Percentiles rank a stretch among this genome's conserved stretches.
Evolutionary conservation across 345 rosid genomes (phyloP).

Genomic region (Arabidopsis suecica): DNA sequence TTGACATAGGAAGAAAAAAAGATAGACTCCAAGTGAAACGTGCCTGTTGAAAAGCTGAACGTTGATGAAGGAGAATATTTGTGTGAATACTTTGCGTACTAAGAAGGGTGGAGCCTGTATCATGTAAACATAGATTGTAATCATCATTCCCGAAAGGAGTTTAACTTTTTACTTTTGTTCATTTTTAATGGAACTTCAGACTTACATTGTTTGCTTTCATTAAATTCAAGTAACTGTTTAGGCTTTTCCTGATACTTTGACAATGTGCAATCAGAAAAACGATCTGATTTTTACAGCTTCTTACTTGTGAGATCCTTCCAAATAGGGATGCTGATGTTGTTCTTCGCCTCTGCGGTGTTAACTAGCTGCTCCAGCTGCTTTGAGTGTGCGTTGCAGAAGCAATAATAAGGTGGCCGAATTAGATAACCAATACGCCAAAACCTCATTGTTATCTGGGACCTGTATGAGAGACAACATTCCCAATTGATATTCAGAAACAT

Average conservation of each 20-base stretch:
- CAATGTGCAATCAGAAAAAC: constrained; percentile 97
- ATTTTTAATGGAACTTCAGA: constrained; percentile 28
- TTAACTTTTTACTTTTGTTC: not conserved
- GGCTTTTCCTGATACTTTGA: constrained; percentile 94
- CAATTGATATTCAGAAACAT: constrained; percentile 3
- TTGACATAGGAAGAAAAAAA: not conserved
- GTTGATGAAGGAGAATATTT: constrained; percentile 94
- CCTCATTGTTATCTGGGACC: constrained; percentile 84
- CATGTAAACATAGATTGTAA: constrained; percentile 38
- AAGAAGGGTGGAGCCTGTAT: constrained; percentile 94
- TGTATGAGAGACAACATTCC: constrained; percentile 47
- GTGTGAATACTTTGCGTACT: constrained; percentile 87
- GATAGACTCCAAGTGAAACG: constrained; percentile 20
- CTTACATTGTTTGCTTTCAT: constrained; percentile 88
- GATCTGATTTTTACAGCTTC: no score
- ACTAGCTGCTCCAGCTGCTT: constrained; percentile 98
- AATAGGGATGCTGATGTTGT: no score
- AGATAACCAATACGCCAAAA: constrained; percentile 93
- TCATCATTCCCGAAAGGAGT: constrained; percentile 3
- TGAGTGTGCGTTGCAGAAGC: constrained; percentile 91
- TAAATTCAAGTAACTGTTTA: constrained; percentile 66
- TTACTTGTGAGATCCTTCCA: no score
- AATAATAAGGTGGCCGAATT: constrained; percentile 84
- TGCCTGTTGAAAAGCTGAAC: constrained; percentile 98
- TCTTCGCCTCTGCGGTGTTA: constrained; percentile 96